Percentiles rank a stretch among this genome's conserved stretches.
Conservation (phyloP, 164 flowering plant species). For the Kingdonia uniflora region DNA sequence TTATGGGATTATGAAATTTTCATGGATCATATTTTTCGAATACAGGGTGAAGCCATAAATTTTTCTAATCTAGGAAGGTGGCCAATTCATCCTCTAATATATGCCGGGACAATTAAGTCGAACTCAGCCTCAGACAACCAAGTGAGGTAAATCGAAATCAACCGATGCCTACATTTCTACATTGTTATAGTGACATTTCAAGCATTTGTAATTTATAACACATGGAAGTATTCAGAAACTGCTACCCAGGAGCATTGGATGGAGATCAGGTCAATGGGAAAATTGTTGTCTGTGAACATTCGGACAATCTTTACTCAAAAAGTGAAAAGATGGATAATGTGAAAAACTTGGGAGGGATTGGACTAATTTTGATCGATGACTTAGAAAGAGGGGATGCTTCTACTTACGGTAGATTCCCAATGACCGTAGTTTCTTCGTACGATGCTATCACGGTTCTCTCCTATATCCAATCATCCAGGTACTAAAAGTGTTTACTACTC, state of each 20-base stretch:
- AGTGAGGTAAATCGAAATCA: conserved; percentile 12
- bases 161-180: not conserved
- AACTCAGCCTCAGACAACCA: conserved; percentile 12
- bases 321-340: conserved; percentile 20
- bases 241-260: conserved; percentile 35
- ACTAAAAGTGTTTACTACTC: not conserved
- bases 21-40: not conserved
- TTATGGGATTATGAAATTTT: too few relatives aligned
- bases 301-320: conserved; percentile 17
- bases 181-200: conserved; percentile 11
- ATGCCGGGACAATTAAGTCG: conserved; percentile 16
- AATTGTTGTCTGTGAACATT: conserved; percentile 48
- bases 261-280: conserved; percentile 40
- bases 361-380: conserved; percentile 36
- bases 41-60: conserved; percentile 36
- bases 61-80: conserved; percentile 20
- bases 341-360: conserved; percentile 39
- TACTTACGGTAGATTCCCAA: conserved; percentile 31
- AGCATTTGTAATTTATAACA: not conserved
- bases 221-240: conserved; percentile 28
- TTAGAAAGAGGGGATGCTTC: conserved; percentile 24
- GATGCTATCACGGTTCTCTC: conserved; percentile 30
- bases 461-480: conserved; percentile 68
- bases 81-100: conserved; percentile 20
- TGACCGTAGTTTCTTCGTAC: conserved; percentile 35